Evolutionary conservation across 352 stramenopile genomes (phyloP).

Genomic region (Phytophthora pistaciae): DNA sequence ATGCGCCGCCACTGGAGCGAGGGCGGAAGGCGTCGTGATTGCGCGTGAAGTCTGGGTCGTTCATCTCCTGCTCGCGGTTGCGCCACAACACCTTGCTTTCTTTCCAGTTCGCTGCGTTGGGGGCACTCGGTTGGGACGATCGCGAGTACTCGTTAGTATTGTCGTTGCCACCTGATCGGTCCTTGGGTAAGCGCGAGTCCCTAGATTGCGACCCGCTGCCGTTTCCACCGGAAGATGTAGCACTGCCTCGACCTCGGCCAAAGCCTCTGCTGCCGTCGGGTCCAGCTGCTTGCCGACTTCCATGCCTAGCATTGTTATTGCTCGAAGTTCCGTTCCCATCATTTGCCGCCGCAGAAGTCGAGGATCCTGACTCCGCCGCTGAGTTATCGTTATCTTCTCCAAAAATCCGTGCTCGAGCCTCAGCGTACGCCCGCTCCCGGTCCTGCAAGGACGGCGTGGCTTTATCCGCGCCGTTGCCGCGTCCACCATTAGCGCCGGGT

Average conservation of each 20-base stretch:
- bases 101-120: slow-evolving; percentile 76
- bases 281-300: slow-evolving; percentile 57
- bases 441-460: slow-evolving; percentile 88
- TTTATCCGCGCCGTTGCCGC: slow-evolving; percentile 59
- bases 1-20: slow-evolving; percentile 37
- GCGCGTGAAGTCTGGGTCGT: slow-evolving; percentile 93
- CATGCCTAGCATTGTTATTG: slow-evolving; percentile 21
- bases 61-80: slow-evolving; percentile 95
- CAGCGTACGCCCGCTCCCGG: slow-evolving; percentile 94
- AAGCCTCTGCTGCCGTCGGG: slow-evolving; percentile 68
- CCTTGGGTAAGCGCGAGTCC: slow-evolving; percentile 26
- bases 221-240: slow-evolving; percentile 5
- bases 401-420: slow-evolving; percentile 96
- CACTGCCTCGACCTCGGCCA: slow-evolving; percentile 23
- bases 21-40: slow-evolving; percentile 78
- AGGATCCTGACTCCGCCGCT: slow-evolving; percentile 31
- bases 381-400: slow-evolving; percentile 58
- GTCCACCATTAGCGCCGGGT: slow-evolving; percentile 49
- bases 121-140: slow-evolving; percentile 29
- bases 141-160: slow-evolving; percentile 22
- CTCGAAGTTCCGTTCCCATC: slow-evolving; percentile 12
- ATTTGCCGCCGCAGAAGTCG: slow-evolving; percentile 28
- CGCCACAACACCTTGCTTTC: slow-evolving; percentile 94
- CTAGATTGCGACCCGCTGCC: slow-evolving; percentile 1
- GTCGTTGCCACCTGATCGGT: slow-evolving; percentile 16